Percentiles rank a stretch among this genome's conserved stretches.
These are phyloP conservation scores for Paraconiothyrium sp. DNA, from an alignment of 2,329 filamentous ascomycete species.

Conservation along the genomic window DNA sequence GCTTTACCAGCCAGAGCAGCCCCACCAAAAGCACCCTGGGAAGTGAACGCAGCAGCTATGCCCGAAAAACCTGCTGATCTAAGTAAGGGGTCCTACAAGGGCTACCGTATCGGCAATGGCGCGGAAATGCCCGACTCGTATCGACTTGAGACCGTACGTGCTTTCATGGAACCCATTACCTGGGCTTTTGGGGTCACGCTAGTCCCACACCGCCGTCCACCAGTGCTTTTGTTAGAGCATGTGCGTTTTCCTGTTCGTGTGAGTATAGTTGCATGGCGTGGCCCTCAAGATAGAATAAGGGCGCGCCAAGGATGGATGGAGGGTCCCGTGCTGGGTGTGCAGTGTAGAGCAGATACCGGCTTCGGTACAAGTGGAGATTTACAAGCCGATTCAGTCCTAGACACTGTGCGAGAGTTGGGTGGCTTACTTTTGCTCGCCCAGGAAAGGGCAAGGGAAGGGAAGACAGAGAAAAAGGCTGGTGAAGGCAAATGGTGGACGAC, in stretches of 20 bases:
- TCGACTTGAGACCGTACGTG: slow-evolving; percentile 64
- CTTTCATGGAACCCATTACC: slow-evolving; percentile 66
- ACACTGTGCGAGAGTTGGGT: slow-evolving; percentile 66
- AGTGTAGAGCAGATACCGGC: slow-evolving; percentile 63
- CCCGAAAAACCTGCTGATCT: slow-evolving; percentile 35
- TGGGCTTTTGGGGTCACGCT: slow-evolving; percentile 68
- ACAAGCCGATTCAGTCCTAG: slow-evolving; percentile 53
- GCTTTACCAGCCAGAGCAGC: slow-evolving; percentile 38
- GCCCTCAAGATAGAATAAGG: slow-evolving; percentile 61
- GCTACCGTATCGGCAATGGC: slow-evolving; percentile 66
- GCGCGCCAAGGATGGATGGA: slow-evolving; percentile 65
- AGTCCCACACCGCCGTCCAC: slow-evolving; percentile 57
- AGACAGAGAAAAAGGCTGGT: slow-evolving; percentile 59
- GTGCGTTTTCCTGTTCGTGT: slow-evolving; percentile 67
- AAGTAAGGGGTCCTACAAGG: slow-evolving; percentile 60
- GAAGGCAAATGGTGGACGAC: slow-evolving; percentile 70
- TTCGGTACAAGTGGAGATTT: slow-evolving; percentile 56
- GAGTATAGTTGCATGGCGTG: slow-evolving; percentile 63
- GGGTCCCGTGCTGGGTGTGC: slow-evolving; percentile 66
- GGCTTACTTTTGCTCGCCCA: slow-evolving; percentile 67
- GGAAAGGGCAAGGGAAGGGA: slow-evolving; percentile 67
- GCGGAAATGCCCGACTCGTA: slow-evolving; percentile 67
- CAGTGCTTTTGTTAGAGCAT: slow-evolving; percentile 57
- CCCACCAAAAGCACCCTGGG: slow-evolving; percentile 41
- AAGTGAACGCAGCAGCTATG: slow-evolving; percentile 28